A percentile compares a stretch with the other conserved stretches of the same genome.
phyloP scores from a whole-genome alignment of 768 basidiomycete genomes.

The Termitomyces sp. region DNA sequence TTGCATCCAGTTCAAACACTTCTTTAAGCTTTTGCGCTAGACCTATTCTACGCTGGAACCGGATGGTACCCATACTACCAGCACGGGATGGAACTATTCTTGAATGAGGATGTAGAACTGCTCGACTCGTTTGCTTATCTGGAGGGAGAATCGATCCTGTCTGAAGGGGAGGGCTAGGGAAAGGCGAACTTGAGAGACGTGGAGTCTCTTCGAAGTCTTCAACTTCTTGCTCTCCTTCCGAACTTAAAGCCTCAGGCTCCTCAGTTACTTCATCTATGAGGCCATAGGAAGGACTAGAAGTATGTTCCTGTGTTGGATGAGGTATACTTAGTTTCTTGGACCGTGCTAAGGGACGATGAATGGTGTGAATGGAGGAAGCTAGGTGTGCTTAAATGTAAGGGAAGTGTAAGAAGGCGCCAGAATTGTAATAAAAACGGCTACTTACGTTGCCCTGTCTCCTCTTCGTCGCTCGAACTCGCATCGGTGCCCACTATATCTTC shows the following conservation, averaged over 20 bases:
- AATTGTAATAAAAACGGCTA: not conserved
- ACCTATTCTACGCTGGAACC: conserved; percentile 61
- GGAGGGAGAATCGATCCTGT: conserved; percentile 16
- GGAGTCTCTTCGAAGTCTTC: conserved; percentile 62
- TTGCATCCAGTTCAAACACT: conserved; percentile 79
- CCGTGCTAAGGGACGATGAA: conserved; percentile 78
- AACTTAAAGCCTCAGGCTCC: conserved; percentile 33
- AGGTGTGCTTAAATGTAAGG: conserved; percentile 41
- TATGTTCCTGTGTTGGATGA: conserved; percentile 14
- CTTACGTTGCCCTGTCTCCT: conserved; percentile 38
- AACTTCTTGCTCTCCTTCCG: conserved; percentile 47
- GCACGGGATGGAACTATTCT: conserved; percentile 36
- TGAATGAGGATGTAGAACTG: conserved; percentile 5
- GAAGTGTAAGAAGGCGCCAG: not conserved
- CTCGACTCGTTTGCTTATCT: not conserved
- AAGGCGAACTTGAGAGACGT: conserved; percentile 26
- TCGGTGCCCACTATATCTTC: conserved; percentile 53
- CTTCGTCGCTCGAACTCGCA: conserved; percentile 59
- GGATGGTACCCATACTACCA: conserved; percentile 74
- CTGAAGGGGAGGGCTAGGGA: conserved; percentile 19
- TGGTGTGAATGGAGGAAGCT: conserved; percentile 86
- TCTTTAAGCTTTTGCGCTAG: conserved; percentile 88
- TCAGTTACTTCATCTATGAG: conserved; percentile 35
- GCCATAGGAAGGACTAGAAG: conserved; percentile 18
- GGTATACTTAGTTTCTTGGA: conserved; percentile 45